phyloP scores from a whole-genome alignment of 1,139 yeast species.

The Blastobotrys illinoisensis region DNA sequence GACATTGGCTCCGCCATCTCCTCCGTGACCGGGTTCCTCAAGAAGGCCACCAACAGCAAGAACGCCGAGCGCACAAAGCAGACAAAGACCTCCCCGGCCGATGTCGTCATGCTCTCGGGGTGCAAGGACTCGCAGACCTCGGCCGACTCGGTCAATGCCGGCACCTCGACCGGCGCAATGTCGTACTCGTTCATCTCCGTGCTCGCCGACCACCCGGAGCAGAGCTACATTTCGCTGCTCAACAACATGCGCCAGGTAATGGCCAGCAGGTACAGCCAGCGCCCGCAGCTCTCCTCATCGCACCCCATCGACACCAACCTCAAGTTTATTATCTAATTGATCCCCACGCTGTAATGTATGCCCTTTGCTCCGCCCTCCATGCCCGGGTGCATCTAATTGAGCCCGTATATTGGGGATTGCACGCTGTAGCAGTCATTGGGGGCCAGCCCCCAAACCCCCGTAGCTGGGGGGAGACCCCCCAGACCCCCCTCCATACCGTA shows the following conservation, averaged over 20 bases:
- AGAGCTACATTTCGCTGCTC: constrained; percentile 68
- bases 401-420: no score
- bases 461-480: no score
- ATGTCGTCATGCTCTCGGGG: constrained; percentile 80
- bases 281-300: constrained; percentile 59
- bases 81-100: constrained; percentile 79
- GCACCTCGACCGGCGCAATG: constrained; percentile 89
- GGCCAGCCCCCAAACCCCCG: no score
- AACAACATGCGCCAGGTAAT: constrained; percentile 74
- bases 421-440: no score
- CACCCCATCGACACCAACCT: constrained; percentile 18
- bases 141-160: constrained; percentile 79
- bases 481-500: no score
- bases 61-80: constrained; percentile 40
- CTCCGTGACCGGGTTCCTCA: constrained; percentile 47
- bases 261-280: constrained; percentile 69
- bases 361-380: no score
- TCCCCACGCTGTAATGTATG: no score
- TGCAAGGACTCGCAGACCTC: constrained; percentile 79
- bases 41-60: constrained; percentile 38
- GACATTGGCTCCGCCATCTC: constrained; percentile 53
- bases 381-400: no score
- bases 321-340: constrained; percentile 12
- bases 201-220: constrained; percentile 60
- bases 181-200: constrained; percentile 82